Evolutionary conservation across 129 eudicot species (phyloP).

Genomic region (Scalesia atractyloides): DNA sequence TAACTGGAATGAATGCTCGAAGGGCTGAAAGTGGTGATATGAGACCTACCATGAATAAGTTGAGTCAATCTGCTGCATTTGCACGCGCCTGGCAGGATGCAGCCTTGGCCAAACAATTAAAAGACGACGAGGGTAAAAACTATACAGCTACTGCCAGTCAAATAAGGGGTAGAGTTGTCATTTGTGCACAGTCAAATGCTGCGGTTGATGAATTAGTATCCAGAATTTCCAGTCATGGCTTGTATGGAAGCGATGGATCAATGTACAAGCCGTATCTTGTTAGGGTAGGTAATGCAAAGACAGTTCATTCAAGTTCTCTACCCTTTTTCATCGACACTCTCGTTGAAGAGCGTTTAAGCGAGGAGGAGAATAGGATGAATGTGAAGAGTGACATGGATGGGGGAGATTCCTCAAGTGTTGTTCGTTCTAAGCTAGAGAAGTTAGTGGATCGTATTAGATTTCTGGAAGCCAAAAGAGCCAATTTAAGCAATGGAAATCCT

Average conservation of each 20-base stretch:
- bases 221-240: constrained; percentile 79
- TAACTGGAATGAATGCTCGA: constrained; percentile 34
- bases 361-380: constrained; percentile 44
- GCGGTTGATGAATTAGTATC: constrained; percentile 97
- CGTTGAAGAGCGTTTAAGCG: constrained; percentile 72
- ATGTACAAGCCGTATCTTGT: constrained; percentile 94
- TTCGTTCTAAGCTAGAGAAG: constrained; percentile 82
- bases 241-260: constrained; percentile 75
- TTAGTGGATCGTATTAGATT: constrained; percentile 69
- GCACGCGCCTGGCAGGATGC: constrained; percentile 99
- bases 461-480: constrained; percentile 89
- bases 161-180: constrained; percentile 68
- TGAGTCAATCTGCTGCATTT: constrained; percentile 85
- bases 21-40: constrained; percentile 34
- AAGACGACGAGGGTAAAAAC: constrained; percentile 43
- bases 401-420: constrained; percentile 47
- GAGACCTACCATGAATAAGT: constrained; percentile 25
- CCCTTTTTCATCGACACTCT: constrained; percentile 91
- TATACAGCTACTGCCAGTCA: constrained; percentile 34
- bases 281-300: constrained; percentile 96
- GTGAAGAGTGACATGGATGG: constrained; percentile 41
- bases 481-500: constrained; percentile 54
- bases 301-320: constrained; percentile 78
- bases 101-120: constrained; percentile 86
- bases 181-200: constrained; percentile 99